Evolutionary conservation across 2,329 filamentous ascomycete species (phyloP), one percentile per base, ranked within the genome.

Genomic region (Neofusicoccum kwambonambiense): DNA sequence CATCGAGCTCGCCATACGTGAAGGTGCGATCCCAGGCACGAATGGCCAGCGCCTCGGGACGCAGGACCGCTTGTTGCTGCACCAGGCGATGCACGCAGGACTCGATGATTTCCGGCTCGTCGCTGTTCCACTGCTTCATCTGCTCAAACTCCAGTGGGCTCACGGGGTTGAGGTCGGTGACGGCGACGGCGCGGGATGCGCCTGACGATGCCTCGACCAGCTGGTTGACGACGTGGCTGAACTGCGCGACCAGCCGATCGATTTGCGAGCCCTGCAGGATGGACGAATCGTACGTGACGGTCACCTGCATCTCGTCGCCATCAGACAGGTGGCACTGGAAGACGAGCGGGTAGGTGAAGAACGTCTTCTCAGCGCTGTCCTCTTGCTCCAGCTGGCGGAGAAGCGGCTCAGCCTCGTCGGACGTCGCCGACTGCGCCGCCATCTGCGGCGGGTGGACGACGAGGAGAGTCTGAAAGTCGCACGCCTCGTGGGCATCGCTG

Each of bases 21-120:
- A 83, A 76, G 64, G 71, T 71, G 35, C 82, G 81, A 65, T 84
- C 82, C 81, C 81, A 84, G 0, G 82, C 82, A 63, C 80, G 71
- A n/a, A 84, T 76, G 22, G 82, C 82, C 4, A 76, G 67, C 17
- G 75, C 73, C n/a, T 75, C 68, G 1, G 82, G 81, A 4, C 77
- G 27, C 34, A 68, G 66, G 12, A 65, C 68, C 13, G 78, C 78
- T 31, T 31, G 27, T 7, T 31, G 27, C 27, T 31, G 27, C 5
- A 31, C 27, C 4, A 31, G 27, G 27, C 6, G 27, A 67, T 84
- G 83, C 75, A 83, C 81, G 67, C 80, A 82, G 51, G 70, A 73
- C 27, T 77, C 70, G 19, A 83, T 70, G 19, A 49, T 49, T 19
- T 42, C 52, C 15, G 39, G 39, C 31, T 34, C 9, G 17, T 49